Base-by-base conservation (phyloP, 139 green algal genomes). In the Micractinium sp. region DNA sequence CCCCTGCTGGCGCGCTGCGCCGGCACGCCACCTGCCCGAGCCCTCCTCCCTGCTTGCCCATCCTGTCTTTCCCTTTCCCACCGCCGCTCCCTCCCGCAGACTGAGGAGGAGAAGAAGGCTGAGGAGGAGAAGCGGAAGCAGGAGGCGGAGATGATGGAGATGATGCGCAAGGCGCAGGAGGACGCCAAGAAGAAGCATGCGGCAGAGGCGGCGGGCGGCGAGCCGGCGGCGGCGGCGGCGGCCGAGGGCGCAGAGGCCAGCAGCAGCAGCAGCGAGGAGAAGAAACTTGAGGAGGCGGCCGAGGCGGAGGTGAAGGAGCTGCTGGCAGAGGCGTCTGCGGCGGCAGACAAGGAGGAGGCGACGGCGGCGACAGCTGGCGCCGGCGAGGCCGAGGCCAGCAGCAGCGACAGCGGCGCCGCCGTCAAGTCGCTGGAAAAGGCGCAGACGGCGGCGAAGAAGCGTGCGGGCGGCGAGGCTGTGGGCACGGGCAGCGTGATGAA, bases 91-190 rank as follows among this genome's bases (percentile, higher is more conserved):
- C 41, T 38, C 31, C 78, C 78, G 60, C 67, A 93, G 87, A 92
- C 91, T 15, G 87, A 94, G 78, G 89, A 94, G 85, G 89, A 94
- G 75, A 86, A 85, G 75, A 80, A 93, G 89, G 81, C 75, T 18
- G 88, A 95, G 63, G 86, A 82, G 38, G 86, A 93, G 85, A 85
- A 73, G 35, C 84, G 88, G 29, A 60, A 82, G 87, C 33, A 94
- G 67, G 90, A 92, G 79, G 93, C 94, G 88, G 78, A 92, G 27
- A 88, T 95, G 79, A 87, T 92, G 41, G 92, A 92, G 86, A 82
- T 92, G 87, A 91, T 92, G 56, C 69, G 60, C 27, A 92, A 92
- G 81, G 87, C 92, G 27, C 94, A 84, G 89, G 77, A 90, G 69
- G 90, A 87, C 81, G 88, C 86, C 84, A 33, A 66, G 78, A 91